phyloP scores from a whole-genome alignment of 768 basidiomycete genomes.

The Hemileccinum impolitum region DNA sequence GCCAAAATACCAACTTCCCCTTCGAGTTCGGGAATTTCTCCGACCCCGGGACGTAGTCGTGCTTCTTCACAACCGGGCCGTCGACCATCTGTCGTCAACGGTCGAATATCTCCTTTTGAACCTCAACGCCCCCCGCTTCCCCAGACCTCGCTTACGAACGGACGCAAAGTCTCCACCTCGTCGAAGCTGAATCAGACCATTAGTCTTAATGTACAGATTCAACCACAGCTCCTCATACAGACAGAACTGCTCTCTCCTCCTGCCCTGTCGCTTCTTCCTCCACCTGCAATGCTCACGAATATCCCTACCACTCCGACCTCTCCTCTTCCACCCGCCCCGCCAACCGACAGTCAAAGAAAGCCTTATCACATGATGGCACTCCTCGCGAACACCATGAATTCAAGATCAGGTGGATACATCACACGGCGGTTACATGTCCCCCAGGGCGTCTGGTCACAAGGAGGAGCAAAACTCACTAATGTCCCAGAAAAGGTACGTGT shows the following conservation, averaged over 20 bases:
- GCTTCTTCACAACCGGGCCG: slow-evolving; percentile 79
- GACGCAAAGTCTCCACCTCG: slow-evolving; percentile 61
- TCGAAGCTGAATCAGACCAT: slow-evolving; percentile 53
- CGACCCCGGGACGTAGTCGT: slow-evolving; percentile 48
- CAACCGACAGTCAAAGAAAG: slow-evolving; percentile 69
- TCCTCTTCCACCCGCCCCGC: slow-evolving; percentile 70
- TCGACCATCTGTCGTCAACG: slow-evolving; percentile 55
- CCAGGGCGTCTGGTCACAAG: slow-evolving; percentile 87
- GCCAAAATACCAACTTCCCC: slow-evolving; percentile 38
- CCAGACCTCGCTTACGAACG: slow-evolving; percentile 36
- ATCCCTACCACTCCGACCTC: slow-evolving; percentile 75
- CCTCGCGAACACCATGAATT: slow-evolving; percentile 73
- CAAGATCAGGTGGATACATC: slow-evolving; percentile 81
- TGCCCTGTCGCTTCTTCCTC: slow-evolving; percentile 40
- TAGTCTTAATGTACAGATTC: slow-evolving; percentile 41
- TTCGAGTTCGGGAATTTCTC: slow-evolving; percentile 34
- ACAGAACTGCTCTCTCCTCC: slow-evolving; percentile 47
- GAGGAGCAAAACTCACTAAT: slow-evolving; percentile 80
- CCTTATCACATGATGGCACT: slow-evolving; percentile 91
- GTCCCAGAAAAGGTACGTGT: slow-evolving; percentile 83
- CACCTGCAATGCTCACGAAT: slow-evolving; percentile 46
- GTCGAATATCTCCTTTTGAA: slow-evolving; percentile 51
- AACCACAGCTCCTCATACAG: slow-evolving; percentile 48
- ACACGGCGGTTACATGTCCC: slow-evolving; percentile 86
- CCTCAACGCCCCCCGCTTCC: slow-evolving; percentile 52